These are phyloP conservation scores for Neonectria faginata DNA, from an alignment of 2,329 filamentous ascomycete species.

Conservation along the genomic window DNA sequence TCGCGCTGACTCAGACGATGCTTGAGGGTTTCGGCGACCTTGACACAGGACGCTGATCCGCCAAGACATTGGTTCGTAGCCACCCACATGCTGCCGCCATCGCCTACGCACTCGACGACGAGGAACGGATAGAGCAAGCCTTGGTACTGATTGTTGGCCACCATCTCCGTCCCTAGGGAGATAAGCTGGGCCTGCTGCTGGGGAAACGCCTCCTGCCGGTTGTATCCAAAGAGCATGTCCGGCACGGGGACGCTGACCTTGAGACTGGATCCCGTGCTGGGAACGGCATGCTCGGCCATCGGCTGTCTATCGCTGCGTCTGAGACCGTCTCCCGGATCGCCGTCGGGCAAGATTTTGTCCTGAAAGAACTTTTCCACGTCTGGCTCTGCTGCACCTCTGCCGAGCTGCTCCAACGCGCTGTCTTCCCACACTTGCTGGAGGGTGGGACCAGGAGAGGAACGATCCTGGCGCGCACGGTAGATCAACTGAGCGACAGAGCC, in stretches of 20 bases:
- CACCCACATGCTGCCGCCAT: slow-evolving; percentile 49
- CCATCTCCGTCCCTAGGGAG: slow-evolving; percentile 3
- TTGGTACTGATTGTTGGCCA: slow-evolving; percentile 10
- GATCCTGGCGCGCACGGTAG: too few relatives aligned
- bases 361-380: too few relatives aligned
- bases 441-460: too few relatives aligned
- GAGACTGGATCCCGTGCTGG: slow-evolving; percentile 5
- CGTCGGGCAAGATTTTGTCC: too few relatives aligned
- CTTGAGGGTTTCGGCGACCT: slow-evolving; percentile 49
- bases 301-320: neutral
- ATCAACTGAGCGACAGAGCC: too few relatives aligned
- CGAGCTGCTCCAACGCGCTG: too few relatives aligned
- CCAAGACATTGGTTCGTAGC: slow-evolving; percentile 54
- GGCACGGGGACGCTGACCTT: slow-evolving; percentile 29
- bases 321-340: too few relatives aligned
- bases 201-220: neutral
- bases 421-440: too few relatives aligned
- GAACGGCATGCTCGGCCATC: slow-evolving; percentile 17
- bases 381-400: too few relatives aligned
- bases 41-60: slow-evolving; percentile 49
- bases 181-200: slow-evolving; percentile 14
- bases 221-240: slow-evolving; percentile 29
- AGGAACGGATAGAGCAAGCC: slow-evolving; percentile 29
- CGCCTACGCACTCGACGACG: slow-evolving; percentile 38
- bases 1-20: slow-evolving; percentile 35